Evolutionary conservation across 2,329 filamentous ascomycete genomes (phyloP).

Genomic region (Neofusicoccum umdonicola): DNA sequence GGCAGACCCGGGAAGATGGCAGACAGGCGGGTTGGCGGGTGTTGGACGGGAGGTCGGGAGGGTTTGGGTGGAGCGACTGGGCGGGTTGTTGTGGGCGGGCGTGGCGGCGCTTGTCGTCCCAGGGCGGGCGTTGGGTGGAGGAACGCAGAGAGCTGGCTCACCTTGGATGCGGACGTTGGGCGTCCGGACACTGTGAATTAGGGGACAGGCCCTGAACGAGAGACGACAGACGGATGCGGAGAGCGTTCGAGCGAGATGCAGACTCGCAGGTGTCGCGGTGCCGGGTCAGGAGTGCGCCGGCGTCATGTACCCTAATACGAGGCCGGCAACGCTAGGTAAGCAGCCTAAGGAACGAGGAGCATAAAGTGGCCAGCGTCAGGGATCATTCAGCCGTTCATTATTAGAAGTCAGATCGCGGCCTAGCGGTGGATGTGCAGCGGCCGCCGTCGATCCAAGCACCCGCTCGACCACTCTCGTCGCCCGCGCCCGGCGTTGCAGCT

Average conservation of each 20-base stretch:
- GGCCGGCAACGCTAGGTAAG: conserved; percentile 19
- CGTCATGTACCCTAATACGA: conserved; percentile 17
- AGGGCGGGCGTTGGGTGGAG: neutral
- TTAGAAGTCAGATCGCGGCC: conserved; percentile 18
- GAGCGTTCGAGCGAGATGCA: conserved; percentile 3
- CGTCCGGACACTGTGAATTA: neutral
- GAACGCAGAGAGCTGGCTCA: conserved; percentile 1
- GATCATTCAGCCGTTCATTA: conserved; percentile 18
- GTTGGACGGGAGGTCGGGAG: neutral
- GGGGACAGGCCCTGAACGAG: conserved; percentile 13
- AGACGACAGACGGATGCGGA: conserved; percentile 11
- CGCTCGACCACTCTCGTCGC: conserved; percentile 3
- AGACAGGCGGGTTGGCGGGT: neutral
- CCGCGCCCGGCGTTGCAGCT: conserved; percentile 4
- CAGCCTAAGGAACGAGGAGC: conserved; percentile 18
- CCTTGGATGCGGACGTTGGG: neutral
- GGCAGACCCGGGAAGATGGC: neutral
- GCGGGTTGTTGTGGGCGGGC: conserved; percentile 11
- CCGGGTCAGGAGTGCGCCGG: conserved; percentile 18
- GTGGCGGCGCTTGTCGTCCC: neutral
- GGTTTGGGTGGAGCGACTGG: neutral
- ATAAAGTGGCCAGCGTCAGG: conserved; percentile 18
- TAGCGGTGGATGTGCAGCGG: conserved; percentile 16
- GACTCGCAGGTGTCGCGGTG: conserved; percentile 5
- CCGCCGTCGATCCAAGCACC: conserved; percentile 17